Evolutionary conservation across 2,329 filamentous ascomycete species (phyloP), one percentile per base, ranked within the genome.

Genomic region (Periconia sp.): DNA sequence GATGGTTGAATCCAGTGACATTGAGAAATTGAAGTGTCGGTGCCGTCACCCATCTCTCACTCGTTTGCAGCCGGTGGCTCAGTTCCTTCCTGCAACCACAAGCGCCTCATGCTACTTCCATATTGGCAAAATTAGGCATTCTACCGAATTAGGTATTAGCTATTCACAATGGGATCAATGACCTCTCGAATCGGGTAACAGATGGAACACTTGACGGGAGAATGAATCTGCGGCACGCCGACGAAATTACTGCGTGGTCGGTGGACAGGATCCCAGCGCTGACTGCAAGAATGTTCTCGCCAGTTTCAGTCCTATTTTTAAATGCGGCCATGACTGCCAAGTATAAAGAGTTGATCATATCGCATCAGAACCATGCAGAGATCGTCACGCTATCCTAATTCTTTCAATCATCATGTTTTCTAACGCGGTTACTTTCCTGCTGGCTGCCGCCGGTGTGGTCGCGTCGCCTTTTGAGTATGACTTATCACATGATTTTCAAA

Each of bases 381-480:
- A 19, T 18, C 41, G 17, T 18, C 19, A 6, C n/a, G 17, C 33
- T 41, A 45, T 41, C 33, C 18, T 23, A 10, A 14, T 6, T n/a
- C 27, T 9, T 9, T 31, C 42, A 33, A 3, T 33, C 31, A 55
- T 33, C 41, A 57, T 57, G 54, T 33, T 59, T 47, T 47, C 53
- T 51, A 37, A 52, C 19, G 41, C 55, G 13, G 49, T 60, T 23
- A 52, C 52, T 45, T 41, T 60, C 27, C 53, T 64, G 31, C 54
- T 64, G 40, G 58, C 58, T 18, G 58, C 57, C 19, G 48, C 56
- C 49, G 53, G 57, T 33, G 52, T 54, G 41, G 49, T 49, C 37
- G 54, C 47, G 45, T 56, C 57, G 10, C 62, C 62, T 13, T 41
- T 57, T 35, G 41, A 51, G 60, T 57, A 56, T 9, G 59, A 47